Conservation (phyloP, 768 basidiomycete species). For the Suillus luteus region DNA sequence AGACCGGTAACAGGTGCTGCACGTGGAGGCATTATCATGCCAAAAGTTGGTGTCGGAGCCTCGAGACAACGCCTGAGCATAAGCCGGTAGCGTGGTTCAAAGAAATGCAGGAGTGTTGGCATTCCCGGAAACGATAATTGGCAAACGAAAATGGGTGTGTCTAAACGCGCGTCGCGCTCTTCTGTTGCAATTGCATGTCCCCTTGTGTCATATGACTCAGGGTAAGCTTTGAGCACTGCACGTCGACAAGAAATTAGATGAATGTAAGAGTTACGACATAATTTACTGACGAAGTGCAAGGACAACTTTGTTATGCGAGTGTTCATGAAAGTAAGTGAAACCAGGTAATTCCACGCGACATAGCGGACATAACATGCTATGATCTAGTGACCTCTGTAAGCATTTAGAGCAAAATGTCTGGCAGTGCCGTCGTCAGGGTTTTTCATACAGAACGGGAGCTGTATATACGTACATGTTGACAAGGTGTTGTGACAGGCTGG, state of each 20-base stretch:
- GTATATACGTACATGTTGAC: conserved; percentile 77
- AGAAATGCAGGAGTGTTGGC: conserved; percentile 89
- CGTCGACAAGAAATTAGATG: conserved; percentile 15
- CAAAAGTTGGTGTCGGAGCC: conserved; percentile 74
- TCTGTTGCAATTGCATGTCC: conserved; percentile 67
- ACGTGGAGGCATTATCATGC: conserved; percentile 83
- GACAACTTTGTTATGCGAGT: conserved; percentile 71
- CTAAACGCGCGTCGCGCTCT: conserved; percentile 74
- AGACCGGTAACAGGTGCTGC: conserved; percentile 31
- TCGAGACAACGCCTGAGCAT: conserved; percentile 97
- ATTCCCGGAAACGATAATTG: conserved; percentile 90
- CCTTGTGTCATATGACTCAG: conserved; percentile 64
- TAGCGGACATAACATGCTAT: conserved; percentile 78
- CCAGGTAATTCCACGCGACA: conserved; percentile 80
- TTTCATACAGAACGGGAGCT: conserved; percentile 13
- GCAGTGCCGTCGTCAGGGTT: conserved; percentile 15
- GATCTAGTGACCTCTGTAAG: conserved; percentile 88
- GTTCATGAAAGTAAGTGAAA: conserved; percentile 78
- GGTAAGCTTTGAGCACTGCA: conserved; percentile 70
- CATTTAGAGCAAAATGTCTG: conserved; percentile 92
- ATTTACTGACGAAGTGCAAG: conserved; percentile 61
- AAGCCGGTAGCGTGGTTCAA: conserved; percentile 91
- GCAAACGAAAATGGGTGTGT: conserved; percentile 91
- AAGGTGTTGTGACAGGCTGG: conserved; percentile 90
- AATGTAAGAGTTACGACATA: conserved; percentile 15